Base-by-base conservation (phyloP, 139 green algal genomes). In the Monoraphidium neglectum region DNA sequence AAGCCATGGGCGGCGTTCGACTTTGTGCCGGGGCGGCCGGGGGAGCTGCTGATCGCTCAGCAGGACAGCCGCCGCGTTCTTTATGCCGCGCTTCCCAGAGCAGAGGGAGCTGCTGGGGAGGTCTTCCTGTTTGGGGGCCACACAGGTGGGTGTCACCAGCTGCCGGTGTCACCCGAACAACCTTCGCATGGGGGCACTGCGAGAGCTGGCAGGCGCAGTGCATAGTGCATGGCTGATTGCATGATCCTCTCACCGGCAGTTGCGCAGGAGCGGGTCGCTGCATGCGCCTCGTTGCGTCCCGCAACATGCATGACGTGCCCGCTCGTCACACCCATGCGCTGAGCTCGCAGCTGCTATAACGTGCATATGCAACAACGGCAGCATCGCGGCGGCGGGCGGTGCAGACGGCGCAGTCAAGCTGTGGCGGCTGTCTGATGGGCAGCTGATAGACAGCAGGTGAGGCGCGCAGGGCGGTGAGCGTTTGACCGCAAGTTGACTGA, bases 11-110 rank as follows among this genome's bases (percentile, higher is more conserved):
- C 59, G 59, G 32, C 38, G 2, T 77, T 77, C 53, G 72, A 70
- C 40, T 79, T 79, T 46, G 73, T 79, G 47, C 73, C 73, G 28
- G 73, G 73, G 1, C n/a, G 51, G 4, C 73, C 73, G 18, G 73
- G 73, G 16, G 73, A 79, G 36, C 3, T 79, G 1, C 30, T 79
- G 47, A 36, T 79, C 26, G 73, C 72, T 1, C 73, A 79, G 49
- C 21, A 36, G 15, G 36, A 36, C 73, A 79, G 73, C 51, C 26
- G 38, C 13, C 73, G 73, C 46, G 54, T 79, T 6, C 36, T 79
- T 35, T 79, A 79, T 33, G 73, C 73, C 28, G 59, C 47, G 35
- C 15, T 79, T 2, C 73, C 73, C 6, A 33, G 49, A 8, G 33
- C 47, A 40, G 63, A 40, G 26, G 33, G 2, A 15, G 63, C 61